Evolutionary conservation across 257 asterid genomes (phyloP), one percentile per base, ranked within the genome.

Genomic region (Gardenia jasminoides): DNA sequence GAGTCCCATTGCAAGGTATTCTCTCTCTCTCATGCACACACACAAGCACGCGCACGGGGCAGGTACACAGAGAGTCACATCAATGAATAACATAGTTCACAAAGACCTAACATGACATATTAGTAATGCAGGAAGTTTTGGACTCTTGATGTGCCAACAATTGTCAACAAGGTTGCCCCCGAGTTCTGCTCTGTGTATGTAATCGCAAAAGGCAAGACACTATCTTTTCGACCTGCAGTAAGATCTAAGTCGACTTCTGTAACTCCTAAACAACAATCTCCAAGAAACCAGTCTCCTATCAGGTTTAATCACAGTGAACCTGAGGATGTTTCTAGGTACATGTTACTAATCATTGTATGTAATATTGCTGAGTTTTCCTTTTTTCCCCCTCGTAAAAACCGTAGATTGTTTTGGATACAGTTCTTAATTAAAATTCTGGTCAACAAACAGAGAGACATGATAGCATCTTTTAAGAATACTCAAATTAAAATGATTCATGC

Each of bases 171-270:
- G 84, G 81, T 85, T 16, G 98, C 96, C 28, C 98, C 96, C 0
- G 94, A 89, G 46, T 92, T 84, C 72, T 92, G 97, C 77, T 89
- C 98, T 0, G 92, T 92, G 13, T 89, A 90, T 72, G 93, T 93
- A 17, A 88, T 93, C 59, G 54, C 90, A 3, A 89, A 85, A 65
- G 97, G 92, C 70, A 91, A 88, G 81, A 71, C 84, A 81, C 89
- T 82, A 73, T 92, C 93, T 3, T 80, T 85, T 48, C 86, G 98
- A 10, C 92, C 91, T 31, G 93, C 97, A 68, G 87, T 85, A 70
- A 77, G 81, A 36, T 81, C 80, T 48, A 30, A 61, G 3, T 62
- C 84, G 16, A 78, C 48, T 71, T 64, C 80, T 54, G 47, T 76
- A 3, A 48, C 59, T 75, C 89, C 84, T 10, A 77, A 80, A 80